Evolutionary conservation across 345 rosid genomes (phyloP).

Genomic region (Eucalyptus camaldulensis): DNA sequence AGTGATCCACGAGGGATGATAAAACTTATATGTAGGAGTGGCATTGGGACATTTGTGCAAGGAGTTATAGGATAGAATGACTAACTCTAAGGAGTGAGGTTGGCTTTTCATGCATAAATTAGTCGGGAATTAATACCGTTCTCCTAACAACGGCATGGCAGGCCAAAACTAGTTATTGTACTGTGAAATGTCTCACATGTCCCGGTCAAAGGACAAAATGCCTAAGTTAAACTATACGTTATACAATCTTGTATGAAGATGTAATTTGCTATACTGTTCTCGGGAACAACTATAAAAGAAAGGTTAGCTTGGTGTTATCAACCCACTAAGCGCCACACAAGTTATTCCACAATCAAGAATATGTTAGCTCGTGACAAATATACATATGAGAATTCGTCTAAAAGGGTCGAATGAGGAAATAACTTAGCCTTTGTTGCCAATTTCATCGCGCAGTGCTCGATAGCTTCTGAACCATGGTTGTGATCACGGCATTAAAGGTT

Average conservation of each 20-base stretch:
- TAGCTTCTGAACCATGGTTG: neutral
- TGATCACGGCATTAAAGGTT: neutral
- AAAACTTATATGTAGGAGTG: neutral
- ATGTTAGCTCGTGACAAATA: neutral
- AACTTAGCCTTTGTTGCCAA: neutral
- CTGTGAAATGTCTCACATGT: too few species aligned
- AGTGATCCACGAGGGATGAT: neutral
- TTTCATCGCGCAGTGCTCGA: neutral
- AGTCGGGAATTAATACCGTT: rapidly evolving
- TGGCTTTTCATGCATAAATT: neutral
- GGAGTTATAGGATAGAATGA: neutral
- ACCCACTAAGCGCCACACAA: rapidly evolving
- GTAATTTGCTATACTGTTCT: too few species aligned
- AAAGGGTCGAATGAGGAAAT: neutral
- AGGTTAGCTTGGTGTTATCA: too few species aligned
- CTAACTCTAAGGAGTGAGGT: neutral
- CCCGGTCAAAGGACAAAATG: neutral
- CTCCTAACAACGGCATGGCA: neutral
- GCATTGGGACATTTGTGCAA: neutral
- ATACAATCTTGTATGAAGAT: too few species aligned
- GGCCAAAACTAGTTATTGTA: too few species aligned
- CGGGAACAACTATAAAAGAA: neutral
- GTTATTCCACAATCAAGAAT: neutral
- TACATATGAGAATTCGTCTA: neutral
- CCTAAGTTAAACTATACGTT: rapidly evolving